A percentile compares a stretch with the other conserved stretches of the same genome.
These are phyloP conservation scores for Acanthamoeba healyi DNA, from an alignment of 208 protist species.

Conservation along the genomic window DNA sequence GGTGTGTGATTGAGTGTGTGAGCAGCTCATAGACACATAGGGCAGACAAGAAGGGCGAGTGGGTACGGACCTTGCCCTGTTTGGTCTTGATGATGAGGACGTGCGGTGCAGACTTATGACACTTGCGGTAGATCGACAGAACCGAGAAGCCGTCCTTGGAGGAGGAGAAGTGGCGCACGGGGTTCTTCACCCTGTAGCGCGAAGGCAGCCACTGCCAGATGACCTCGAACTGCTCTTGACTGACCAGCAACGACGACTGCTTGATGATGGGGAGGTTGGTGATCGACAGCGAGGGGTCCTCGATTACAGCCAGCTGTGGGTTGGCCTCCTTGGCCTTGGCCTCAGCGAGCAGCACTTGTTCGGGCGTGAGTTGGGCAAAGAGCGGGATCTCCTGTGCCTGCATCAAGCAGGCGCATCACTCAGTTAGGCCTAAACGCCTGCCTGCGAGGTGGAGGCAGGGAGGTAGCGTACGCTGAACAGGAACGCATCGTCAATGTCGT, in stretches of 20 bases:
- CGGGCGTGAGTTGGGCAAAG: neutral
- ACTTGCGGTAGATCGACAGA: slow-evolving; percentile 14
- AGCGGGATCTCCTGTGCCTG: neutral
- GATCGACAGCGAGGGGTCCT: neutral
- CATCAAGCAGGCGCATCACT: too few species aligned
- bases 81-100: slow-evolving; percentile 46
- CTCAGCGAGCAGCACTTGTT: neutral
- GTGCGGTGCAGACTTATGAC: neutral
- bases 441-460: too few species aligned
- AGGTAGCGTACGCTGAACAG: neutral
- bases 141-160: slow-evolving; percentile 29
- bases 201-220: slow-evolving; percentile 63
- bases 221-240: slow-evolving; percentile 17
- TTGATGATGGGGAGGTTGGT: neutral
- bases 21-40: too few species aligned
- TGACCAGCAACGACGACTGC: neutral
- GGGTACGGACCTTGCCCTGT: neutral
- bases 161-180: slow-evolving; percentile 12
- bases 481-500: neutral
- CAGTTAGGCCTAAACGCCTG: too few species aligned
- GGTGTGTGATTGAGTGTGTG: neutral
- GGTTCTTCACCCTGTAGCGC: slow-evolving; percentile 18
- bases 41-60: neutral
- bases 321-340: slow-evolving; percentile 26
- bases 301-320: neutral